Evolutionary conservation across 257 asterid genomes (phyloP).

Genomic region (Rehmannia glutinosa): DNA sequence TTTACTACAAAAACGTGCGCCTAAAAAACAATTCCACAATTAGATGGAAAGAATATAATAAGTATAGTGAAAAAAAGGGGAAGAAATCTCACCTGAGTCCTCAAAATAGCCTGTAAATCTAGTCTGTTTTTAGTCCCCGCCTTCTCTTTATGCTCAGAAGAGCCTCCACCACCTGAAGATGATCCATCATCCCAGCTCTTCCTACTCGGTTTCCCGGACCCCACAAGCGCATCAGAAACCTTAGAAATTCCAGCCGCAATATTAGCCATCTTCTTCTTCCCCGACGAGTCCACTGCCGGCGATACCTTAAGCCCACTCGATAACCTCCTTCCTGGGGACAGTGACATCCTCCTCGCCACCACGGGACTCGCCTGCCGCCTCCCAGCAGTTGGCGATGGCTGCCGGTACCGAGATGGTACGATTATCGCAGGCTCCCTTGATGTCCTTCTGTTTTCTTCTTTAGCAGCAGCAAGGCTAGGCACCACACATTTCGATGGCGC

Average conservation of each 20-base stretch:
- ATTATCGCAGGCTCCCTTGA: constrained; percentile 78
- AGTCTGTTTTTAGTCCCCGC: constrained; percentile 41
- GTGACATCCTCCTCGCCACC: constrained; percentile 70
- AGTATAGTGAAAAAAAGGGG: neutral
- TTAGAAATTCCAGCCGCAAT: constrained; percentile 72
- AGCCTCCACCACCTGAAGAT: constrained; percentile 37
- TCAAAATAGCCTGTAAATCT: constrained; percentile 79
- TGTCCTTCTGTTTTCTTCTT: constrained; percentile 73
- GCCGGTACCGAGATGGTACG: constrained; percentile 92
- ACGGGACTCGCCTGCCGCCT: constrained; percentile 79
- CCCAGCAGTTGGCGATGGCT: constrained; percentile 73
- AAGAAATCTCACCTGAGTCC: constrained; percentile 70
- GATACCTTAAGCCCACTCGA: constrained; percentile 72
- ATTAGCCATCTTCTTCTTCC: constrained; percentile 68
- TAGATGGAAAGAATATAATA: neutral
- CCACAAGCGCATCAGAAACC: constrained; percentile 69
- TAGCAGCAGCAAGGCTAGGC: constrained; percentile 79
- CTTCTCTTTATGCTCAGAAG: constrained; percentile 53
- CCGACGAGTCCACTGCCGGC: constrained; percentile 63
- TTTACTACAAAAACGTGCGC: neutral
- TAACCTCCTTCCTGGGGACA: constrained; percentile 79
- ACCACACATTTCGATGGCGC: constrained; percentile 85
- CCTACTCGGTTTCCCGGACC: constrained; percentile 54
- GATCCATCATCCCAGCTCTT: constrained; percentile 90
- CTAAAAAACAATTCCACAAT: neutral